Percentiles rank a stretch among this genome's conserved stretches.
phyloP scores from a whole-genome alignment of 164 flowering plant species.

The Vitis amurensis region DNA sequence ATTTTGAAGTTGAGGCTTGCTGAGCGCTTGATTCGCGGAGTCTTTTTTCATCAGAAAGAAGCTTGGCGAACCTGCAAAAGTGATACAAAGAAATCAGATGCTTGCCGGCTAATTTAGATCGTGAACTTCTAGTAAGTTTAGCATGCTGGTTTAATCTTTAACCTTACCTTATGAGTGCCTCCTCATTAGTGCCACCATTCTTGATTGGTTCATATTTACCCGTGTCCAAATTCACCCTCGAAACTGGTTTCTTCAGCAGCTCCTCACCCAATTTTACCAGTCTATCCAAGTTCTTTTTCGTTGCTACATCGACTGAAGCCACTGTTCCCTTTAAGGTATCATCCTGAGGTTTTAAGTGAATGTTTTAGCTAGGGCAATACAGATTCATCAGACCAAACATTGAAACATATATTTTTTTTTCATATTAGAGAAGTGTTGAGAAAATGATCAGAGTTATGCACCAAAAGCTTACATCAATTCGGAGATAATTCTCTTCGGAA shows the following conservation, averaged over 20 bases:
- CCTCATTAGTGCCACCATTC: conserved; percentile 30
- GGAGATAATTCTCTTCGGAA: conserved; percentile 33
- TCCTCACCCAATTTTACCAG: conserved; percentile 37
- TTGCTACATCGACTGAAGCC: conserved; percentile 32
- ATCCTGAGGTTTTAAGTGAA: conserved; percentile 23
- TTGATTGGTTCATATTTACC: conserved; percentile 31
- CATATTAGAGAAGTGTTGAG: too few species aligned
- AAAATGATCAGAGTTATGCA: too few species aligned
- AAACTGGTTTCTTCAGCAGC: conserved; percentile 35
- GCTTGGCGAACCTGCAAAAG: conserved; percentile 11
- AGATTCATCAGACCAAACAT: too few species aligned
- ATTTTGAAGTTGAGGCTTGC: not conserved
- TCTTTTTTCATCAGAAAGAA: conserved; percentile 8
- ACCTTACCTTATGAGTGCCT: conserved; percentile 28
- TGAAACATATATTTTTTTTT: too few species aligned
- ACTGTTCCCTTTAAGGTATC: conserved; percentile 30
- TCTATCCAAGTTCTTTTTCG: conserved; percentile 33
- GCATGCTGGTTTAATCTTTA: not conserved
- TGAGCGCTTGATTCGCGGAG: not conserved
- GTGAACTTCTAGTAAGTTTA: not conserved
- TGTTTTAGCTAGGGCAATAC: not conserved
- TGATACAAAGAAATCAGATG: too few species aligned
- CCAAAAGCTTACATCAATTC: conserved; percentile 32
- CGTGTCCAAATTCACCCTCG: conserved; percentile 29
- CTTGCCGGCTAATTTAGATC: too few species aligned